Evolutionary conservation across 2,329 filamentous ascomycete genomes (phyloP), one percentile per base, ranked within the genome.

Genomic region (Dichotomopilus funicola): DNA sequence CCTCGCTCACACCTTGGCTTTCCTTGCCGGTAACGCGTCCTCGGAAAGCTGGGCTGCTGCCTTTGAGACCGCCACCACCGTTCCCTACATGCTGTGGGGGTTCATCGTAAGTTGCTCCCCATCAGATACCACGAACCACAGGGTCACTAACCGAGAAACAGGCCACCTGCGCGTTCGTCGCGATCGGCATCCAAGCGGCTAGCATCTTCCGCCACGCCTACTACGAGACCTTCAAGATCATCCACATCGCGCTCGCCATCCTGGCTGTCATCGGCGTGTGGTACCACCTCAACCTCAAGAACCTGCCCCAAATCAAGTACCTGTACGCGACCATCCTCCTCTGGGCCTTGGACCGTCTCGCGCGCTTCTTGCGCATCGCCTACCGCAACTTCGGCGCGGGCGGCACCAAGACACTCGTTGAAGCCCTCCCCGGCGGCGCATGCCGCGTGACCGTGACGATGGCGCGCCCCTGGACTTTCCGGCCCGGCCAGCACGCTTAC

Each of bases 401-500:
- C 45, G 82, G 86, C 51, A 87, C 85, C 56, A 80, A 76, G 63
- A 86, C 87, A 8, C 76, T 89, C 13, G 78, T 91, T 8, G 87
- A 91, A 69, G 85, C 87, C 9, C 79, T 91, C 8, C 87, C 88
- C 11, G 88, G 87, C 59, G 87, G 90, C 63, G 87, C 88, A 6
- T 78, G 83, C 63, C 83, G 87, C 49, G 78, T 92, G 51, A 91
- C 87, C 0, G 79, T 90, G 49, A 84, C 80, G 53, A 81, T 91
- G 75, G 83, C 87, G 8, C 83, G 87, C 45, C 86, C 87, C n/a
- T 91, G 88, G 87, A 79, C 73, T 42, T 89, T 89, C 76, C 76
- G 77, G 57, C 84, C 88, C 0, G 87, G 88, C 38, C 87, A 91
- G 70, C 88, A 92, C 67, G 85, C 87, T 38, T 92, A 91, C 68